Evolutionary conservation across 2,329 filamentous ascomycete genomes (phyloP).

Genomic region (Pseudomassariella vexata): DNA sequence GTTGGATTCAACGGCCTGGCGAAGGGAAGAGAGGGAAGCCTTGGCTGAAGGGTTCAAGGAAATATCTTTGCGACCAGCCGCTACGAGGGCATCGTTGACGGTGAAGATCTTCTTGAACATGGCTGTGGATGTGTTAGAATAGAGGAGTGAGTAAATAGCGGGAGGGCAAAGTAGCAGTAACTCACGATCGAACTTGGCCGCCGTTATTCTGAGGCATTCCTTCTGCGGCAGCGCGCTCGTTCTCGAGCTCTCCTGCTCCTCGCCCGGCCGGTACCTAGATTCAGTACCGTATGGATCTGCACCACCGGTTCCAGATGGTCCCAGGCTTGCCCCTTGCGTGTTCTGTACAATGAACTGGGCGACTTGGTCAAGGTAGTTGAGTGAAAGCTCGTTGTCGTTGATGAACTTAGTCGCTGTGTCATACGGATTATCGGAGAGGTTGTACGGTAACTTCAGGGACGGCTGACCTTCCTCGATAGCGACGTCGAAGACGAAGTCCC

Average conservation of each 20-base stretch:
- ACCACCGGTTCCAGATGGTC: slow-evolving; percentile 46
- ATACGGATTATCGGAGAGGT: slow-evolving; percentile 87
- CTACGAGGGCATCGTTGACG: slow-evolving; percentile 68
- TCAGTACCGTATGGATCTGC: slow-evolving; percentile 76
- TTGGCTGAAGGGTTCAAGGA: slow-evolving; percentile 71
- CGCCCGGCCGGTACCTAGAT: slow-evolving; percentile 70
- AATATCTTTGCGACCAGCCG: slow-evolving; percentile 65
- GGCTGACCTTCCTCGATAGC: slow-evolving; percentile 94
- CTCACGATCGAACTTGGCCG: slow-evolving; percentile 60
- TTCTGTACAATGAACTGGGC: slow-evolving; percentile 90
- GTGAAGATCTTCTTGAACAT: slow-evolving; percentile 73
- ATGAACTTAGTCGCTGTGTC: slow-evolving; percentile 89
- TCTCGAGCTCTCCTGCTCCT: slow-evolving; percentile 38
- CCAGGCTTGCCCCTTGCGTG: slow-evolving; percentile 80
- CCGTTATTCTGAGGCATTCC: slow-evolving; percentile 70
- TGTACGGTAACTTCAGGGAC: slow-evolving; percentile 88
- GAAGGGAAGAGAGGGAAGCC: slow-evolving; percentile 53
- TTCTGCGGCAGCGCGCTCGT: slow-evolving; percentile 70
- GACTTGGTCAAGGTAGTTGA: slow-evolving; percentile 84
- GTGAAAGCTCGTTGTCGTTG: slow-evolving; percentile 78
- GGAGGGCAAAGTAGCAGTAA: no score
- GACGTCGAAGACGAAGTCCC: slow-evolving; percentile 95
- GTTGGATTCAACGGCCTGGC: slow-evolving; percentile 56
- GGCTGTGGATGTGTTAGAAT: slow-evolving; percentile 54
- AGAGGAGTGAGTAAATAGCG: slow-evolving; percentile 8